phyloP scores from a whole-genome alignment of 2,329 filamentous ascomycete genomes.

The Fusarium scirpi region DNA sequence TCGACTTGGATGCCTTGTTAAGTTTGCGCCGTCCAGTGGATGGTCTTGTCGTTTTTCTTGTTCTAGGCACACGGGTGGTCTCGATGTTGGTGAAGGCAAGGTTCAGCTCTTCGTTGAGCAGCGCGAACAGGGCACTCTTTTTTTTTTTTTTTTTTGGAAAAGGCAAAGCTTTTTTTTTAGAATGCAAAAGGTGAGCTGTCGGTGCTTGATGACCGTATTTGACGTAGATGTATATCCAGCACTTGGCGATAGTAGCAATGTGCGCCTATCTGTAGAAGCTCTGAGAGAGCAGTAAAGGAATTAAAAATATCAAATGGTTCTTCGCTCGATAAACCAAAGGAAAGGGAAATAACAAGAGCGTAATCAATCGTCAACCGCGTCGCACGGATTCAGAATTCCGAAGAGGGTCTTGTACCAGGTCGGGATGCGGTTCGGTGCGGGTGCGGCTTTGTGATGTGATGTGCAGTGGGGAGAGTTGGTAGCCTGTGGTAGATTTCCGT shows the following conservation, averaged over 20 bases:
- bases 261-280: slow-evolving; percentile 16
- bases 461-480: slow-evolving; percentile 56
- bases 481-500: slow-evolving; percentile 48
- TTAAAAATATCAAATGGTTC: neutral
- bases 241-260: slow-evolving; percentile 26
- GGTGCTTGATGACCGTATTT: slow-evolving; percentile 25
- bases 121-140: neutral
- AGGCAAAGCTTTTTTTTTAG: neutral
- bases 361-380: slow-evolving; percentile 23
- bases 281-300: slow-evolving; percentile 10
- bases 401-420: slow-evolving; percentile 39
- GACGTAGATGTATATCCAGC: slow-evolving; percentile 23
- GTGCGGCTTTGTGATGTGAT: slow-evolving; percentile 49
- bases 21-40: slow-evolving; percentile 20
- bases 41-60: neutral
- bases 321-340: neutral
- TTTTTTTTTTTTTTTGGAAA: neutral
- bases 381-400: slow-evolving; percentile 22
- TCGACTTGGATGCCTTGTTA: neutral
- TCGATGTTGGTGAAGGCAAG: neutral
- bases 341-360: neutral
- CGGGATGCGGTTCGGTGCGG: slow-evolving; percentile 40
- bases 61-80: neutral
- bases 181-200: slow-evolving; percentile 4
- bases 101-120: slow-evolving; percentile 4